Evolutionary conservation across 1,284 basidiomycete species (phyloP).

Genomic region (Irpex sp.): DNA sequence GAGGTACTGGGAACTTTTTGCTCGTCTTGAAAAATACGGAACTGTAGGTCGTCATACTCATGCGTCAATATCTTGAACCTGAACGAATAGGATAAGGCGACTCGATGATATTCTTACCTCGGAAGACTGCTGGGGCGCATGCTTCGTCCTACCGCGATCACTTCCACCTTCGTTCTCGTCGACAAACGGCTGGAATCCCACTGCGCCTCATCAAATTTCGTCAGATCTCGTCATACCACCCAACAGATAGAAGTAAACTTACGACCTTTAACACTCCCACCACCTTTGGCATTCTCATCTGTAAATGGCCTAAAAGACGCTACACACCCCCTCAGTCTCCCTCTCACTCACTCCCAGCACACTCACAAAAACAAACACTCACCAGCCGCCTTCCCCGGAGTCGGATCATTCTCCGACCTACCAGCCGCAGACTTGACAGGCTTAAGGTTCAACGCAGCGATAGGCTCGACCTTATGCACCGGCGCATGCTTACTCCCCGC

Average conservation of each 20-base stretch:
- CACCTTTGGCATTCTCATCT: neutral
- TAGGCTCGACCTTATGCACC: conserved; percentile 52
- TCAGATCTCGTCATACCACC: no score
- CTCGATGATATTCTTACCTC: conserved; percentile 31
- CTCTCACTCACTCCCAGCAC: no score
- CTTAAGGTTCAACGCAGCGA: conserved; percentile 14
- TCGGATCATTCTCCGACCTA: conserved; percentile 29
- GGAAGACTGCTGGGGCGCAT: conserved; percentile 33
- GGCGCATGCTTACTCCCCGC: conserved; percentile 68
- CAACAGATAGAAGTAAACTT: no score
- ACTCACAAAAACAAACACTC: neutral
- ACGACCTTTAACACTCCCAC: no score
- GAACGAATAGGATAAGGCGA: neutral
- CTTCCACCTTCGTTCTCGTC: conserved; percentile 44
- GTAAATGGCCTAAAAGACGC: conserved; percentile 1
- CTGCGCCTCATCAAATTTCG: neutral
- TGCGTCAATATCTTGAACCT: neutral
- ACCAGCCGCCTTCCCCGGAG: conserved; percentile 7
- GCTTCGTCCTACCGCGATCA: conserved; percentile 32
- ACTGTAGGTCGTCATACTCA: conserved; percentile 14
- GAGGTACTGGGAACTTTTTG: conserved; percentile 7
- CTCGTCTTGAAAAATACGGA: conserved; percentile 26
- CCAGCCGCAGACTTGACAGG: conserved; percentile 23
- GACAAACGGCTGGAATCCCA: conserved; percentile 37
- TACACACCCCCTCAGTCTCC: neutral